phyloP scores from a whole-genome alignment of 1,139 yeast genomes.

The Blastobotrys serpentis region DNA sequence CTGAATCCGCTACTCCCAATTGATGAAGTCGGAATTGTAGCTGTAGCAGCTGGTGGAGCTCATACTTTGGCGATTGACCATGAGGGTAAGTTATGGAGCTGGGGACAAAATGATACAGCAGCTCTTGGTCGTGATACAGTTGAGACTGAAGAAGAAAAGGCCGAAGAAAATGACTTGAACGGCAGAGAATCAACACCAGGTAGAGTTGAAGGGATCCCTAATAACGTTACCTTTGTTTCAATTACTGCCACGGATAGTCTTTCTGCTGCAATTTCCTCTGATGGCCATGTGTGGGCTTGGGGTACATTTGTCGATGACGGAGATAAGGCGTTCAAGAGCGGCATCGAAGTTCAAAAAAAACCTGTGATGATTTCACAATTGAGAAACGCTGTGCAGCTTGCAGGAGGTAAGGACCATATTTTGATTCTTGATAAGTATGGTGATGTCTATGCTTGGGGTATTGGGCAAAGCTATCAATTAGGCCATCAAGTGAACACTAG shows the following conservation, averaged over 20 bases:
- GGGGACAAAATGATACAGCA: slow-evolving; percentile 96
- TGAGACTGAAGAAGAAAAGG: slow-evolving; percentile 56
- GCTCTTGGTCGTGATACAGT: slow-evolving; percentile 89
- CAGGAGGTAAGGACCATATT: slow-evolving; percentile 90
- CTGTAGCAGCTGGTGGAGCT: slow-evolving; percentile 94
- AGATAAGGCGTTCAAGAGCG: slow-evolving; percentile 67
- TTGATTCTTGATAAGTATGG: slow-evolving; percentile 83
- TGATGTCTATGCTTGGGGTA: slow-evolving; percentile 94
- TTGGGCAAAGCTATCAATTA: slow-evolving; percentile 88
- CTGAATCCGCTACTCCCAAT: slow-evolving; percentile 70
- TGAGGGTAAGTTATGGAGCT: slow-evolving; percentile 79
- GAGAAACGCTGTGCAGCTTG: slow-evolving; percentile 76
- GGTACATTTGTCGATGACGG: slow-evolving; percentile 96
- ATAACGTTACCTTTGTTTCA: slow-evolving; percentile 59
- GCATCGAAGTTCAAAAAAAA: slow-evolving; percentile 58
- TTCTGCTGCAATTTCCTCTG: slow-evolving; percentile 73
- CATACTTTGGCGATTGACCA: slow-evolving; percentile 82
- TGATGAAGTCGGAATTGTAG: slow-evolving; percentile 68
- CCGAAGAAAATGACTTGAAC: slow-evolving; percentile 79
- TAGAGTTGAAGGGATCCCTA: slow-evolving; percentile 66
- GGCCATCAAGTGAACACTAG: slow-evolving; percentile 54
- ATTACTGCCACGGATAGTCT: slow-evolving; percentile 92
- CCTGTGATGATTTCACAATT: slow-evolving; percentile 67
- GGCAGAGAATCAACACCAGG: slow-evolving; percentile 87
- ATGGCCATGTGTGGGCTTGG: slow-evolving; percentile 95